Evolutionary conservation across 495 filamentous ascomycete genomes (phyloP).

Genomic region (Tuber magnatum): DNA sequence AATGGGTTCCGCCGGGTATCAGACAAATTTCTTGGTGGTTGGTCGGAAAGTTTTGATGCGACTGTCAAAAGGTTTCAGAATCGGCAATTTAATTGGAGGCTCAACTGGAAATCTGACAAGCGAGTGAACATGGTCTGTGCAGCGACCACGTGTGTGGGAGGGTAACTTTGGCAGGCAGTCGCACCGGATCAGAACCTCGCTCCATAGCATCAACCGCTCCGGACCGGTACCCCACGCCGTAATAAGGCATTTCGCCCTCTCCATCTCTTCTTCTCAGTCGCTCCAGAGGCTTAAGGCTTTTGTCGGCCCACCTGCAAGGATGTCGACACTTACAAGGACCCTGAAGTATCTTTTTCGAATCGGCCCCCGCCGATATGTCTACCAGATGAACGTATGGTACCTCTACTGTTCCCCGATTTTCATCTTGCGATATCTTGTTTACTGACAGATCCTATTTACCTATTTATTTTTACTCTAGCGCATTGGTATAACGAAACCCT

Average conservation of each 20-base stretch:
- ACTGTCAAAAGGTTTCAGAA: not conserved
- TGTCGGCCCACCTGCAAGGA: constrained; percentile 46
- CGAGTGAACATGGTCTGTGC: constrained; percentile 1
- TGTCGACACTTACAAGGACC: constrained; percentile 88
- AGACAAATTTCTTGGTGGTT: not conserved
- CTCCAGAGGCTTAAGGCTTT: constrained; percentile 9
- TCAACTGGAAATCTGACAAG: not conserved
- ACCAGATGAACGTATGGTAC: constrained; percentile 80
- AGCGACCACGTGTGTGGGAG: not conserved
- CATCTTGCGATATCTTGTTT: not conserved
- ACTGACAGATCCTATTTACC: constrained; percentile 21
- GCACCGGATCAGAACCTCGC: not conserved
- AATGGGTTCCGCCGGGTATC: not conserved
- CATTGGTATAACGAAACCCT: constrained; percentile 27
- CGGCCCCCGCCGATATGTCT: constrained; percentile 81
- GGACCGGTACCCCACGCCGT: not conserved
- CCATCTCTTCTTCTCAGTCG: not conserved
- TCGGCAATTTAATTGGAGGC: not conserved
- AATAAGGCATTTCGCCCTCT: constrained; percentile 2
- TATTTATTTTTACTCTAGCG: constrained; percentile 20
- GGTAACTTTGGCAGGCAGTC: constrained; percentile 3
- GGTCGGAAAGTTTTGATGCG: not conserved
- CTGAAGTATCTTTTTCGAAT: constrained; percentile 77
- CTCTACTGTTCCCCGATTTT: constrained; percentile 8
- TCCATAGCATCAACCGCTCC: constrained; percentile 1